Base-by-base conservation (phyloP, 1,139 yeast genomes). In the Scheffersomyces stambukii region DNA sequence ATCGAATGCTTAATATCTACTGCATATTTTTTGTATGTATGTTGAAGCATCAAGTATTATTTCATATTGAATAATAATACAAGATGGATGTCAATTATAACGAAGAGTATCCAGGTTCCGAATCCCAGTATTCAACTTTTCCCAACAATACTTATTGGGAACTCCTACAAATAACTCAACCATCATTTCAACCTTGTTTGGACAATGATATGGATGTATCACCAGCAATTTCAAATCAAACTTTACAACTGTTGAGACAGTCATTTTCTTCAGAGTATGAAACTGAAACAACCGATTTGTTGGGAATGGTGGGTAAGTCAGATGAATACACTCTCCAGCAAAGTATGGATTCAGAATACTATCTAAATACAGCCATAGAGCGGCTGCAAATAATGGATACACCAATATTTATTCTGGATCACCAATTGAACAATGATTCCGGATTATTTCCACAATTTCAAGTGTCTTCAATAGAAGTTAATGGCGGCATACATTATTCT, bases 201-300 rank as follows among this genome's bases (percentile, higher is more conserved):
- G 21, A 28, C 16, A 31, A 27, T 24, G 33, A 24, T 12, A 19
- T 29, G 10, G 40, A 38, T 2, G 29, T 37, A 17, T 35, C 39
- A 4, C 38, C 42, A 4, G 31, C 38, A 2, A 28, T 38, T 14
- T 40, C 43, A n/a, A 38, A 27, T 21, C 40, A 40, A 16, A 32
- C 41, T 2, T 25, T 33, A 7, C 41, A 39, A 21, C 41, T 36
- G 41, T 21, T 38, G 19, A 19, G 33, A 23, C 35, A 35, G 13
- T 30, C 41, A 7, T 38, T 40, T 25, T 28, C 39, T 10, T 26
- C 38, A 3, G 43, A 38, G 20, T 40, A 38, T 33, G 42, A 38
- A 8, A 38, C 43, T 8, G 40, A 38, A 21, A 31, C 33, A 5
- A 40, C 43, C 7, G 43, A 36, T 16, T 27, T 40, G 15, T 16